Base-by-base conservation (phyloP, 2,329 filamentous ascomycete species). In the Colletotrichum sp. region DNA sequence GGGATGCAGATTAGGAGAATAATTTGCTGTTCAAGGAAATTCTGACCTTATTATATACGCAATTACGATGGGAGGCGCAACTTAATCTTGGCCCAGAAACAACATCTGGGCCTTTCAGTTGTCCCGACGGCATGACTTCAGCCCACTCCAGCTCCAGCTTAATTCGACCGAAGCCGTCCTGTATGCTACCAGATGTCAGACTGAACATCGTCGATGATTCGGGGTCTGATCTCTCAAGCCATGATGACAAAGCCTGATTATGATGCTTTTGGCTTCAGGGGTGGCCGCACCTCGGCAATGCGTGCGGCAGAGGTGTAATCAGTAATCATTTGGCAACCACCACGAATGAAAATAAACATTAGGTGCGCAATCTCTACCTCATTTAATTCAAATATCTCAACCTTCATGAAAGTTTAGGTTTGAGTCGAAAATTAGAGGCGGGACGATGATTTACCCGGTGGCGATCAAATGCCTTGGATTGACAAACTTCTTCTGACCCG, bases 381-480 rank as follows among this genome's bases (percentile, higher is more conserved):
- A 48, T 48, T 21, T 21, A 48, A 21, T 48, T 48, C 43, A 48
- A 48, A 48, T 48, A 48, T 48, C n/a, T 48, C 43, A 48, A 48
- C 43, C 43, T 48, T 21, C 3, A 43, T 7, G n/a, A 48, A 48
- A 21, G 0, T 21, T 13, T 48, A 21, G n/a, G 5, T 48, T 48
- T 48, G 43, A 0, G 0, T 13, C 5, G n/a, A 21, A 0, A 7
- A 48, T 48, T 0, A 21, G 43, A 48, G 43, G 43, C n/a, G n/a
- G 10, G n/a, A 48, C 43, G 43, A 48, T 48, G 43, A 48, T 7
- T 48, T n/a, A 21, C 10, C n/a, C 43, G 43, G 18, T 48, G 43
- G n/a, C n/a, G 43, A 48, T 21, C n/a, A 13, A 21, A 21, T 48
- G 43, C n/a, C 0, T n/a, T 48, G 10, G n/a, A 48, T 48, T 48